Conservation (phyloP, 805 yeast species). For the Starmerella sp. region DNA sequence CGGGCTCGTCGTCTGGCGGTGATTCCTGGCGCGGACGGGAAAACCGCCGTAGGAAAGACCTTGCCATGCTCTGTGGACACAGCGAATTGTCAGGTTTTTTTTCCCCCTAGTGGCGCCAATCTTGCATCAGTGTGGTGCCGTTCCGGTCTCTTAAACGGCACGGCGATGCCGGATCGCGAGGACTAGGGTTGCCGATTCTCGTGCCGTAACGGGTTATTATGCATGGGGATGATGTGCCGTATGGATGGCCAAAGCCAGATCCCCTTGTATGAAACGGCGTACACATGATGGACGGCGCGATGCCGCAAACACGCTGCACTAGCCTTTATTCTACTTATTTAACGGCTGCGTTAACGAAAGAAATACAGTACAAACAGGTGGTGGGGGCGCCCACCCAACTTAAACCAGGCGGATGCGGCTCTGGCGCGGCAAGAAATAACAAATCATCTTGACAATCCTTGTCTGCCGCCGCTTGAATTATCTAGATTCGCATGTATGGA, state of each 20-base stretch:
- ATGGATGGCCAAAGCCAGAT: neutral
- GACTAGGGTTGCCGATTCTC: neutral
- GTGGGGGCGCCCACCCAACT: no score
- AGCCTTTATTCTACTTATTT: no score
- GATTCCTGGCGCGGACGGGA: constrained; percentile 4
- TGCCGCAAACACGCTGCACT: neutral
- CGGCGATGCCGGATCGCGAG: neutral
- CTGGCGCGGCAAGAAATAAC: no score
- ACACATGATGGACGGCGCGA: neutral
- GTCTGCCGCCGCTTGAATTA: no score
- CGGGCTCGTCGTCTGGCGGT: neutral
- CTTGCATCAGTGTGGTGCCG: neutral
- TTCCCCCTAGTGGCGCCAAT: neutral
- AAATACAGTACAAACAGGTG: no score
- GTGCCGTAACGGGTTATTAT: neutral
- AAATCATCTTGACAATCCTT: no score
- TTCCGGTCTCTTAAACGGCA: neutral
- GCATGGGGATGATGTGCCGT: neutral
- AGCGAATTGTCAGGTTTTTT: neutral
- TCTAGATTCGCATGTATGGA: no score
- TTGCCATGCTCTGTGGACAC: neutral
- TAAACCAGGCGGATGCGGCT: no score
- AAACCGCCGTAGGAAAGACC: constrained; percentile 4
- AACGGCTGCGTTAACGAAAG: no score
- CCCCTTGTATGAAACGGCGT: no score